Evolutionary conservation across 176 grass and related monocot species (phyloP), one percentile per base, ranked within the genome.

Genomic region (Metroxylon sagu): DNA sequence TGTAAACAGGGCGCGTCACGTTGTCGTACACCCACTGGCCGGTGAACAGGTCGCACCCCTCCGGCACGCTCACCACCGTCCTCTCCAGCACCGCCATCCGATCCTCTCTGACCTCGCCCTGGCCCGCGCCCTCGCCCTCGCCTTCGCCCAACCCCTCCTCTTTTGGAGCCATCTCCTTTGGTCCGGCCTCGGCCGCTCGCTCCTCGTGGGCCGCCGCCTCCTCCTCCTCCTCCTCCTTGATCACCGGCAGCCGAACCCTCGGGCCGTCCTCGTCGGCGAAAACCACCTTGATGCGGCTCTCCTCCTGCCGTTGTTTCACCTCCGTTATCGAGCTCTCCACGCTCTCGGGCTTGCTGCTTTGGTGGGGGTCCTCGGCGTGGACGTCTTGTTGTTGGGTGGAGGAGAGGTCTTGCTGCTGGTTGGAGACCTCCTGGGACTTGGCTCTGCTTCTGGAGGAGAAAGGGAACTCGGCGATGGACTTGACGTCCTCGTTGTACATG

Each of bases 401-500:
- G 61, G 60, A 68, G 53, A 70, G 80, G 72, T 80, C 25, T 57
- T 81, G 72, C 57, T 87, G 83, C 73, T 92, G 83, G 39, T 88
- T 74, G 70, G 81, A 64, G 78, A 74, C 77, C 56, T 75, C 71
- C 55, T 73, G 73, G 16, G 76, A 39, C 52, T 59, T 79, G 64
- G 84, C 76, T 4, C 81, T 18, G 68, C 73, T 28, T 43, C 10
- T 43, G 35, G 35, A 43, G 10, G 35, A 43, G 71, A 90, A 87
- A 15, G 88, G 87, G 67, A 81, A 90, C 60, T 96, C 91, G 51
- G 86, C 84, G 68, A 96, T 78, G 60, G 91, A 84, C 67, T 87
- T 90, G 74, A 96, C 84, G 74, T 96, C 86, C 59, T 96, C 86
- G 74, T 90, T 96, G 86, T 96, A 96, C 7, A 90, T 74, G 84